Conservation (phyloP, 2,329 filamentous ascomycete genomes). For the Paraconiothyrium sp. region DNA sequence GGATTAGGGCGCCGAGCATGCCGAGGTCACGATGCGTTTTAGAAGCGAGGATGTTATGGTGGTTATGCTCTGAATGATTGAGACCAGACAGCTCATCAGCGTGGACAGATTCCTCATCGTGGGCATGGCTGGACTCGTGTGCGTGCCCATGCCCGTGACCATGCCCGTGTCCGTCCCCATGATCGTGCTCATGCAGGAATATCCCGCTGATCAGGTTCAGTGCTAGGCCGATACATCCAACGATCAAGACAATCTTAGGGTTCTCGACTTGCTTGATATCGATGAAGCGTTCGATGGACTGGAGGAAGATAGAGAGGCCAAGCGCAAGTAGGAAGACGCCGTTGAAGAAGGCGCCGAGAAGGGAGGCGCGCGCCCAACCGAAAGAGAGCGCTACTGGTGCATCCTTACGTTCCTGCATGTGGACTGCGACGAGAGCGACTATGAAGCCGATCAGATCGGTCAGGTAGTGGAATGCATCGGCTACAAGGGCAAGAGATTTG, state of each 20-base stretch:
- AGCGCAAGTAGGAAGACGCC: slow-evolving; percentile 77
- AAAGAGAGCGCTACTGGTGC: slow-evolving; percentile 71
- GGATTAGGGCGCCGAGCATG: slow-evolving; percentile 74
- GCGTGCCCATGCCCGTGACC: slow-evolving; percentile 47
- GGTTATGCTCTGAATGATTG: slow-evolving; percentile 38
- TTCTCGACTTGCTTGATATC: slow-evolving; percentile 67
- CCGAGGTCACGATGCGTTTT: slow-evolving; percentile 64
- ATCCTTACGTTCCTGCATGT: slow-evolving; percentile 63
- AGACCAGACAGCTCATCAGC: background rate
- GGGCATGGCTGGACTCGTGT: slow-evolving; percentile 29
- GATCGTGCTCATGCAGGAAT: slow-evolving; percentile 66
- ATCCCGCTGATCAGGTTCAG: slow-evolving; percentile 73
- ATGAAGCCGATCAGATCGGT: slow-evolving; percentile 76
- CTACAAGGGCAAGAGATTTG: slow-evolving; percentile 74
- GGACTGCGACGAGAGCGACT: slow-evolving; percentile 71
- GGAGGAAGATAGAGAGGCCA: slow-evolving; percentile 76
- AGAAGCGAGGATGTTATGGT: slow-evolving; percentile 30
- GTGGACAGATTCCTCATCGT: slow-evolving; percentile 19
- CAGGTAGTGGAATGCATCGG: slow-evolving; percentile 82
- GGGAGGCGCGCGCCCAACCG: slow-evolving; percentile 78
- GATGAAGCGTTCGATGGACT: slow-evolving; percentile 76
- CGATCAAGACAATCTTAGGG: slow-evolving; percentile 72
- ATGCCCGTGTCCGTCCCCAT: slow-evolving; percentile 50
- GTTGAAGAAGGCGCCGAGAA: slow-evolving; percentile 83
- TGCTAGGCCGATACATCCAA: slow-evolving; percentile 72